A percentile compares a stretch with the other conserved stretches of the same genome.
phyloP scores from a whole-genome alignment of 2,329 filamentous ascomycete genomes.

The Phialophora chinensis region DNA sequence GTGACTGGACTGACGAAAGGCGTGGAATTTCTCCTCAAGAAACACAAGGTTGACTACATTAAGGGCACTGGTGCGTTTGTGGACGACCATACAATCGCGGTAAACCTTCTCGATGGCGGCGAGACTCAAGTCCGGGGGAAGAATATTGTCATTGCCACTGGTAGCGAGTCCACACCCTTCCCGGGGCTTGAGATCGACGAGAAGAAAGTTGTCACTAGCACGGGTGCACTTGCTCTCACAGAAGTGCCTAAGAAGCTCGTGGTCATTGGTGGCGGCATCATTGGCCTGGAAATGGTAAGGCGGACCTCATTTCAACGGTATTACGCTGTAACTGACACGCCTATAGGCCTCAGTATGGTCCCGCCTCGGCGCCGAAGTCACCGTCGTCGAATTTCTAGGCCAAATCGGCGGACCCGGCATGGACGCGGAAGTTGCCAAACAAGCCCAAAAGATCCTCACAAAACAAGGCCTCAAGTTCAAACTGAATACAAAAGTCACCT shows the following conservation, averaged over 20 bases:
- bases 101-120: constrained; percentile 87
- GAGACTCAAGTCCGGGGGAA: constrained; percentile 86
- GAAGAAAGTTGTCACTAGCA: constrained; percentile 96
- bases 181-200: constrained; percentile 95
- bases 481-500: constrained; percentile 91
- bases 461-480: constrained; percentile 99
- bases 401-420: constrained; percentile 98
- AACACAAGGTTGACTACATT: constrained; percentile 98
- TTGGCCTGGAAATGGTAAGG: constrained; percentile 91
- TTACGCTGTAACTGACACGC: constrained; percentile 13
- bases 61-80: constrained; percentile 89
- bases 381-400: constrained; percentile 92
- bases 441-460: constrained; percentile 85
- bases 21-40: constrained; percentile 97
- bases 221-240: constrained; percentile 85
- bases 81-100: constrained; percentile 88
- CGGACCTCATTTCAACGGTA: not conserved
- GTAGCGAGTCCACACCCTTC: constrained; percentile 94
- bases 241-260: constrained; percentile 95
- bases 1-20: constrained; percentile 91
- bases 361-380: constrained; percentile 89
- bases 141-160: constrained; percentile 98
- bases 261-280: constrained; percentile 98
- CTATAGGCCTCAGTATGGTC: constrained; percentile 86
- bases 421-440: constrained; percentile 92